Evolutionary conservation across 2,329 filamentous ascomycete genomes (phyloP), one percentile per base, ranked within the genome.

Genomic region (Fulvia fulva): DNA sequence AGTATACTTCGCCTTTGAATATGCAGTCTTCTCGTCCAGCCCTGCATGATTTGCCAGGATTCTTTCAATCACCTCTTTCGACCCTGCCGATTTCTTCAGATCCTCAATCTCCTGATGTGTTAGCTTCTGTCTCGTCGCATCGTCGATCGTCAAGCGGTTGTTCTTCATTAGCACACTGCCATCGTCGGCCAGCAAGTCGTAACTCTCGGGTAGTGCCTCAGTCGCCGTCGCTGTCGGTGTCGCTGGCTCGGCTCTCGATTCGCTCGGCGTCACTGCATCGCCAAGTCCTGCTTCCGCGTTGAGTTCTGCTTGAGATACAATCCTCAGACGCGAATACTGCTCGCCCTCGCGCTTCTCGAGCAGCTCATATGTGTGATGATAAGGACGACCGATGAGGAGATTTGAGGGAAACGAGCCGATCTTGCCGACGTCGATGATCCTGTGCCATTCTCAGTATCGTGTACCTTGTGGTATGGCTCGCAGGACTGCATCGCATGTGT

Each of bases 1-100:
- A 69, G 94, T 96, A 76, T 99, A 99, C 74, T 99, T 99, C 45
- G 93, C 92, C 58, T 97, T 79, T 2, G 91, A 95, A 70, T 95
- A 99, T 0, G 86, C 82, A 0, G 94, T 97, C 80, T 99, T 99
- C 77, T 97, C 89, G 65, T 96, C 91, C 45, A 99, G 82, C 1
- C 88, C 89, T 19, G 89, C 87, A 74, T 99, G 94, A 45, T 91
- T 94, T 28, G 91, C 82, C 74, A 99, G 83, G 25, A 99, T 85
- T 75, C 92, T 96, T n/a, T 90, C 87, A 63, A 99, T 94, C 50
- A 99, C 83, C 53, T 96, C 92, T 72, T 89, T 89, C 12, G 92
- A 93, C 11, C 87, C 89, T 57, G 91, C 81, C n/a, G 62, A 67
- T 67, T 81, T 83, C 73, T 90, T 90, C 63, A 90, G 75, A 64